Conservation (phyloP, 306 rosid species). For the Cucurbita maxima region DNA sequence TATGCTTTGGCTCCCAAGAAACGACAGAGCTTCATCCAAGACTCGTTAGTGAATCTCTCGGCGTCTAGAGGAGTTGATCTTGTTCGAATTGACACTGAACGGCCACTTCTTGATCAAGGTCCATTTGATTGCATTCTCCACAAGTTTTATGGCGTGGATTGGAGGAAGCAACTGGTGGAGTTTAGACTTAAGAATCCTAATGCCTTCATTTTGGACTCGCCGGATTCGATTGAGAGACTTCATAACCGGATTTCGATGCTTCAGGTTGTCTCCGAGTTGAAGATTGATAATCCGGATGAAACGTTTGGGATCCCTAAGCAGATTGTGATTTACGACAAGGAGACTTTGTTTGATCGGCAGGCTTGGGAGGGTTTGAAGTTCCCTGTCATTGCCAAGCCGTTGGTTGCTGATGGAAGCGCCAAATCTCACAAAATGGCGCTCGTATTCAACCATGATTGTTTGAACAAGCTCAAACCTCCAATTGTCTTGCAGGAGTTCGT, state of each 20-base stretch:
- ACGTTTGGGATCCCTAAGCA: conserved; percentile 91
- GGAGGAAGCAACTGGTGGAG: conserved; percentile 44
- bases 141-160: conserved; percentile 65
- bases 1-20: conserved; percentile 84
- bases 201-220: conserved; percentile 51
- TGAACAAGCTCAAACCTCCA: conserved; percentile 66
- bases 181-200: conserved; percentile 37
- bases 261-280: conserved; percentile 76
- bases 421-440: conserved; percentile 81
- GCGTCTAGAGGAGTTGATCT: conserved; percentile 58
- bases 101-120: conserved; percentile 52
- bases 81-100: conserved; percentile 32
- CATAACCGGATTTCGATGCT: conserved; percentile 90
- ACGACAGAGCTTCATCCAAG: conserved; percentile 67
- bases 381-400: conserved; percentile 78
- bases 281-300: conserved; percentile 26
- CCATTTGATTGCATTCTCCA: conserved; percentile 79
- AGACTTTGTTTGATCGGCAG: conserved; percentile 42
- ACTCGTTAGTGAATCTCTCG: conserved; percentile 42
- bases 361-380: conserved; percentile 63
- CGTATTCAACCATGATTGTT: conserved; percentile 46
- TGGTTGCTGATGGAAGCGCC: conserved; percentile 87
- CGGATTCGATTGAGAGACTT: conserved; percentile 69
- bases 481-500: conserved; percentile 85
- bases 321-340: conserved; percentile 72